Conservation (phyloP, 2,329 filamentous ascomycete species). For the Fusarium pseudocircinatum region DNA sequence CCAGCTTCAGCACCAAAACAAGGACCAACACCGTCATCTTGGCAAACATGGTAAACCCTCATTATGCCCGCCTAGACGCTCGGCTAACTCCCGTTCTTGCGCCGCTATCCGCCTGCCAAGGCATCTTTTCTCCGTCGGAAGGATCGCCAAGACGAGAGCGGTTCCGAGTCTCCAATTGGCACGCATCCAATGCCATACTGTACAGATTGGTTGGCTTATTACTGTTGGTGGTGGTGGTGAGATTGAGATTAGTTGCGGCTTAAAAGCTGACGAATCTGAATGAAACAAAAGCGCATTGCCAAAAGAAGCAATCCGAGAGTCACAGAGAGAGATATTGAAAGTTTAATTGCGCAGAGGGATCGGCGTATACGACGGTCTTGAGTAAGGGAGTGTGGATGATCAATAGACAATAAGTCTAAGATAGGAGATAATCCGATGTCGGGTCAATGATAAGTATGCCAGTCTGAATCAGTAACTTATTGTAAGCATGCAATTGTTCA, state of each 20-base stretch:
- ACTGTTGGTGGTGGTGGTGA: neutral
- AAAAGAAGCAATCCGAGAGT: constrained; percentile 4
- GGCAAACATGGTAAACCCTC: constrained; percentile 18
- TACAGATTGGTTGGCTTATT: neutral
- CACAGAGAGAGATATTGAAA: neutral
- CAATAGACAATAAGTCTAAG: neutral
- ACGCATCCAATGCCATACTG: too few species aligned
- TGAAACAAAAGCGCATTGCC: neutral
- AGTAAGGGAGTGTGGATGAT: neutral
- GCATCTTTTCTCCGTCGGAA: neutral
- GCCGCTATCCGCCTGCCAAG: constrained; percentile 18
- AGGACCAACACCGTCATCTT: neutral
- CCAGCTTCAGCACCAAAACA: neutral
- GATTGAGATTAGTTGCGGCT: constrained; percentile 6
- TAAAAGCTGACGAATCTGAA: neutral
- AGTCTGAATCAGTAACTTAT: neutral
- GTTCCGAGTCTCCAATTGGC: neutral
- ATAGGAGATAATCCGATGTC: constrained; percentile 2
- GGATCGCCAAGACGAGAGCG: neutral
- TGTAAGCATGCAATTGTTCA: neutral
- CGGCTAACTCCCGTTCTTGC: constrained; percentile 7
- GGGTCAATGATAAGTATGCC: neutral
- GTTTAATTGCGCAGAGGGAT: neutral
- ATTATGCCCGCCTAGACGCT: constrained; percentile 20
- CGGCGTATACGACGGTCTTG: neutral